Percentiles rank a stretch among this genome's conserved stretches.
Evolutionary conservation across 768 basidiomycete species (phyloP).

Genomic region (Leucocoprinus birnbaumii): DNA sequence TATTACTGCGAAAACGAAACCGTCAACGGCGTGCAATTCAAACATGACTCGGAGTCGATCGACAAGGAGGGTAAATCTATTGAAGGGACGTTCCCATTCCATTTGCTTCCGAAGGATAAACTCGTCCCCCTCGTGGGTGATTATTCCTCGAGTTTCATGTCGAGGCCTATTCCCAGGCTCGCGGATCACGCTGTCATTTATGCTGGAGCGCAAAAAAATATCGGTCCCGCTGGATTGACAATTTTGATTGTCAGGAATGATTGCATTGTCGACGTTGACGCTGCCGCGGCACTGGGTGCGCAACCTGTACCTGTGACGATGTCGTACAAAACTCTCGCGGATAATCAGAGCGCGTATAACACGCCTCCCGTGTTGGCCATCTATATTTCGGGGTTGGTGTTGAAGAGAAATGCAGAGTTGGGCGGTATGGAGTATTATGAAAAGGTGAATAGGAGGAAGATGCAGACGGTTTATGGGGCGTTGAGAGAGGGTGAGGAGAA

Average conservation of each 20-base stretch:
- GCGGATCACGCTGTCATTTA: conserved; percentile 92
- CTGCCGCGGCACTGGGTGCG: conserved; percentile 70
- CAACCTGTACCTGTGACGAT: conserved; percentile 74
- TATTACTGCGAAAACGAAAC: conserved; percentile 99
- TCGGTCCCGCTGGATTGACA: conserved; percentile 92
- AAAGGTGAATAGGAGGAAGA: conserved; percentile 67
- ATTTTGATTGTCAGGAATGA: conserved; percentile 95
- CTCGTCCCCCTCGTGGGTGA: conserved; percentile 87
- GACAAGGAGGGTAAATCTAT: conserved; percentile 25
- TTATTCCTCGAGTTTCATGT: conserved; percentile 97
- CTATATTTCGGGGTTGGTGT: conserved; percentile 86
- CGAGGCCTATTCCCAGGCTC: conserved; percentile 83
- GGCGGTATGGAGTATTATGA: conserved; percentile 70
- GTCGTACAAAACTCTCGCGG: conserved; percentile 80
- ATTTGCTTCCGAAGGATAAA: conserved; percentile 52
- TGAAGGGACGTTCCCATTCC: conserved; percentile 77
- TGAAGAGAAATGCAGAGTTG: conserved; percentile 61
- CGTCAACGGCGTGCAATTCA: conserved; percentile 91
- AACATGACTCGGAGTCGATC: conserved; percentile 19
- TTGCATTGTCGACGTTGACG: conserved; percentile 87
- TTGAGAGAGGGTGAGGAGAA: conserved; percentile 67
- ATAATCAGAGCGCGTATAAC: conserved; percentile 80
- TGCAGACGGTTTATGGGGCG: conserved; percentile 70
- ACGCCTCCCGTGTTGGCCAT: conserved; percentile 91
- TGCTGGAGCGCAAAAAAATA: conserved; percentile 97